Percentiles rank a stretch among this genome's conserved stretches.
Evolutionary conservation across 345 rosid genomes (phyloP).

Genomic region (Dimocarpus longan): DNA sequence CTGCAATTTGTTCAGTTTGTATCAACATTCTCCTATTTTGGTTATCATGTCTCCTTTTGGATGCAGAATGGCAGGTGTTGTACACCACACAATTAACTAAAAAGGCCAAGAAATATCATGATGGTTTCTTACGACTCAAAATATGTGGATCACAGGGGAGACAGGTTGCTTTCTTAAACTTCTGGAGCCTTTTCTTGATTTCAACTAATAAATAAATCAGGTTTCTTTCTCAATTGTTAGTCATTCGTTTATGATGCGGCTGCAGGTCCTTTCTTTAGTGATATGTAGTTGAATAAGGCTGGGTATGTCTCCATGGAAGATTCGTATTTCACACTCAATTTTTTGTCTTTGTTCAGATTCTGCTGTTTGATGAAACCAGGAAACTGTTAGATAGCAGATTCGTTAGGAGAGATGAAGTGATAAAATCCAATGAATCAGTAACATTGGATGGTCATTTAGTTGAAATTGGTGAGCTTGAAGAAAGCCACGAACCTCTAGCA

Average conservation of each 20-base stretch:
- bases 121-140: conserved; percentile 51
- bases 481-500: conserved; percentile 12
- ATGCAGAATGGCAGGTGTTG: conserved; percentile 51
- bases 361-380: conserved; percentile 51
- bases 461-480: conserved; percentile 46
- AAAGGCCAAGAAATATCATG: conserved; percentile 66
- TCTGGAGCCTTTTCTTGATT: not conserved
- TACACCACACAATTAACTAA: conserved; percentile 60
- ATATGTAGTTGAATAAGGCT: not conserved
- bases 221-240: not conserved
- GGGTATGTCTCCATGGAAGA: not conserved
- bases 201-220: not conserved
- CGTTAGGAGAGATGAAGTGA: conserved; percentile 52
- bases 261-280: not conserved
- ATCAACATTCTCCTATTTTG: not conserved
- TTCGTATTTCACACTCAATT: conserved; percentile 10
- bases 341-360: conserved; percentile 36
- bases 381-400: conserved; percentile 46
- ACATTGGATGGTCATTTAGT: conserved; percentile 52
- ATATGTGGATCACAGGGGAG: conserved; percentile 41
- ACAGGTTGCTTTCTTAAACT: conserved; percentile 41
- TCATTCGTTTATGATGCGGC: not conserved
- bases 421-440: conserved; percentile 47
- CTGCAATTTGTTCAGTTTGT: conserved; percentile 1
- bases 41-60: not conserved